Conservation (phyloP, 345 rosid species). For the Sisymbrium altissimum region DNA sequence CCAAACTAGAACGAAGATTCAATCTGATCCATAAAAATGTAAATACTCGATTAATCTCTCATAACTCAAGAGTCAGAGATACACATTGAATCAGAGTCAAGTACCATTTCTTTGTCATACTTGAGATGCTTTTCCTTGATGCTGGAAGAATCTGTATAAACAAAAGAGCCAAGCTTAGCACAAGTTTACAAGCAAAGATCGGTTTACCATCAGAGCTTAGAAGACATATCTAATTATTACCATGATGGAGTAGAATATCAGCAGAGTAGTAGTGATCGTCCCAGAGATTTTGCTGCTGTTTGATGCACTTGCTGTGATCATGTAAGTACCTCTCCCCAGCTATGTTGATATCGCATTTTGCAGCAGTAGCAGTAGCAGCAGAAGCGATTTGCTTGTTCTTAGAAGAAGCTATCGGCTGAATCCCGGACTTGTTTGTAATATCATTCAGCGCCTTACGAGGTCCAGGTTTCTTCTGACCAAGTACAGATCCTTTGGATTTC, state of each 20-base stretch:
- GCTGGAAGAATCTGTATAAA: constrained; percentile 18
- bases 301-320: constrained; percentile 52
- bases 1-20: neutral
- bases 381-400: constrained; percentile 34
- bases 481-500: constrained; percentile 35
- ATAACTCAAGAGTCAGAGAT: neutral
- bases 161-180: neutral
- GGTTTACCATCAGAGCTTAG: neutral
- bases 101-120: constrained; percentile 15
- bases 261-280: constrained; percentile 31
- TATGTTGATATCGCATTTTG: constrained; percentile 37
- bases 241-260: constrained; percentile 45
- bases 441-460: constrained; percentile 53
- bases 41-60: neutral
- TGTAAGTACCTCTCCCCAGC: constrained; percentile 49
- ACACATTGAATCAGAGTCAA: neutral
- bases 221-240: constrained; percentile 21
- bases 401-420: constrained; percentile 20
- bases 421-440: constrained; percentile 49
- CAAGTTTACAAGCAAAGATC: neutral
- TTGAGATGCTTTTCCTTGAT: constrained; percentile 10
- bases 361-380: neutral
- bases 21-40: neutral
- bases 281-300: constrained; percentile 33
- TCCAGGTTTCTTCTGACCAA: constrained; percentile 43